Conservation (phyloP, 1,284 basidiomycete genomes). For the Athelia sp. region DNA sequence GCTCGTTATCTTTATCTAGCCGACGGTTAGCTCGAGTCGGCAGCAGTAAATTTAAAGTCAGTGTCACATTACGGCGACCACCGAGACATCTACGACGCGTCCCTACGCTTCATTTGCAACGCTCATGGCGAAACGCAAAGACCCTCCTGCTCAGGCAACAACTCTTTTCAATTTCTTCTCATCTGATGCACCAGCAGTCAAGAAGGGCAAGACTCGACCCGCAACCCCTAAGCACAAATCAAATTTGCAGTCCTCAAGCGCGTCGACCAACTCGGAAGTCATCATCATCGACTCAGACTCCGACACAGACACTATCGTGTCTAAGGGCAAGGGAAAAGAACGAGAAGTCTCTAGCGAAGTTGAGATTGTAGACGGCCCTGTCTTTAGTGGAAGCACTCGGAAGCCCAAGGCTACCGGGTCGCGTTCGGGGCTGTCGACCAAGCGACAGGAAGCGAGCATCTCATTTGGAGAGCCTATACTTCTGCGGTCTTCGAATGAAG, state of each 20-base stretch:
- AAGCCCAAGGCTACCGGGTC: background rate
- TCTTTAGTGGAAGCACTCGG: background rate
- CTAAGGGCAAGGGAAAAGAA: constrained; percentile 11
- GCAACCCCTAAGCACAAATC: constrained; percentile 7
- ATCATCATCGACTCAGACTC: constrained; percentile 59
- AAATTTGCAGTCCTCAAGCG: constrained; percentile 4
- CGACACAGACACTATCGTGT: constrained; percentile 32
- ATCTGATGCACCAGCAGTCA: constrained; percentile 12
- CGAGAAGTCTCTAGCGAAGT: constrained; percentile 12
- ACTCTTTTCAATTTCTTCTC: constrained; percentile 16
- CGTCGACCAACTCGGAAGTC: constrained; percentile 29
- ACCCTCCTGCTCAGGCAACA: constrained; percentile 13
- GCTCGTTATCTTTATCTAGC: too few species aligned
- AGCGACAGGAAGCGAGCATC: background rate
- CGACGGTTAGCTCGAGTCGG: too few species aligned
- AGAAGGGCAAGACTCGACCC: constrained; percentile 15
- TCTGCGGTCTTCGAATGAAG: background rate
- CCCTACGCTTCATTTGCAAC: too few species aligned
- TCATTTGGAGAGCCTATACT: constrained; percentile 3
- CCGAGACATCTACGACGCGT: too few species aligned
- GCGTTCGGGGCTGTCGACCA: background rate
- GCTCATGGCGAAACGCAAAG: constrained; percentile 29
- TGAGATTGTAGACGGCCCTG: constrained; percentile 26
- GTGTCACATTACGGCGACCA: too few species aligned
- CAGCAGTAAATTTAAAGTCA: too few species aligned